Conservation (phyloP, 2,329 filamentous ascomycete species). For the Hyphodiscus sp. region DNA sequence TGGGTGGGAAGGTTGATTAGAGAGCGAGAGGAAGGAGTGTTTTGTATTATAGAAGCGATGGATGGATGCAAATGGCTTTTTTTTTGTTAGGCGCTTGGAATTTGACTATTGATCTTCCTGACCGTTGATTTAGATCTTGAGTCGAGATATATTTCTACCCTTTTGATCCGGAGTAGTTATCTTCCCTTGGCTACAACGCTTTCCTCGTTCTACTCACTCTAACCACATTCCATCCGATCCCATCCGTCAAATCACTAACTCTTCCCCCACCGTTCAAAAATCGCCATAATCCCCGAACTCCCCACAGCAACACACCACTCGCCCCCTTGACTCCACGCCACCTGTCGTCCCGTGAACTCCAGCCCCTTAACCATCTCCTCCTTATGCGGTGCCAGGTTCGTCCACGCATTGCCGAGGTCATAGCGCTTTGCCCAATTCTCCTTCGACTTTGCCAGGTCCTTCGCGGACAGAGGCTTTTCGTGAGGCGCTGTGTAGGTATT, state of each 20-base stretch:
- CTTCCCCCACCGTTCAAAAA: slow-evolving; percentile 17
- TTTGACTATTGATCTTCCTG: background rate
- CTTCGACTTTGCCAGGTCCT: slow-evolving; percentile 2
- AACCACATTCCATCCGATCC: background rate
- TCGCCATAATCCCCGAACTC: slow-evolving; percentile 19
- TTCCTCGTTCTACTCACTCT: background rate
- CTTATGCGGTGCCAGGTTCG: slow-evolving; percentile 18
- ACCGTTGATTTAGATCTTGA: too few relatives aligned
- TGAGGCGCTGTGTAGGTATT: background rate
- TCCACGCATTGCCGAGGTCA: slow-evolving; percentile 11
- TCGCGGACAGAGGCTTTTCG: slow-evolving; percentile 7
- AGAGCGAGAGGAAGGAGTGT: slow-evolving; percentile 1
- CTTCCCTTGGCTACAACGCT: too few relatives aligned
- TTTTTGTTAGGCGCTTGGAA: slow-evolving; percentile 1
- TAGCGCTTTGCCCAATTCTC: slow-evolving; percentile 24
- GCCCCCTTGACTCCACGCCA: slow-evolving; percentile 27
- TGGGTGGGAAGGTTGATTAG: slow-evolving; percentile 46
- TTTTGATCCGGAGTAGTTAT: background rate
- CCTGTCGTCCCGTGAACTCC: slow-evolving; percentile 21
- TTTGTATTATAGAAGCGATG: slow-evolving; percentile 1
- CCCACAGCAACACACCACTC: slow-evolving; percentile 28
- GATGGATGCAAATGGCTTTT: background rate
- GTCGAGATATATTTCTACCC: too few relatives aligned
- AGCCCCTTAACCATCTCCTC: slow-evolving; percentile 18
- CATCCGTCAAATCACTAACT: background rate